Evolutionary conservation across 2,329 filamentous ascomycete genomes (phyloP), one percentile per base, ranked within the genome.

Genomic region (Dendrostoma leiphaemia): DNA sequence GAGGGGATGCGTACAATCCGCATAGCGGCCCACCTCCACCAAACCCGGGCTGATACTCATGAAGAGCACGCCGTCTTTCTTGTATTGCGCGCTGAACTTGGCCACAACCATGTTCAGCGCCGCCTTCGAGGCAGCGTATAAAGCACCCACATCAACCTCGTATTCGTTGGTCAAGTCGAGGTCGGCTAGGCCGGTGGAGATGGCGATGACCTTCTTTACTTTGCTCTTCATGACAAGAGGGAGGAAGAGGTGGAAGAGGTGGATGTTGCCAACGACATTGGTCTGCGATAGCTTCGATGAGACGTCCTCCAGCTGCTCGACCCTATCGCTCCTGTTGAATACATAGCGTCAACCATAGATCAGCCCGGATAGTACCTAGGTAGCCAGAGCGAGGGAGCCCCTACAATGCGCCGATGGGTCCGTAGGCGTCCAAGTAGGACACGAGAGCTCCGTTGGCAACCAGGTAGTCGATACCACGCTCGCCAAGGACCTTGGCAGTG

Each of bases 191-290:
- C 79, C 81, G 0, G 64, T 75, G 6, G 76, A 73, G 5, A 85
- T 72, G 21, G 71, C 61, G 24, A 81, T 72, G n/a, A 83, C 69
- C 62, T 85, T 85, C 64, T 84, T 85, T 12, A 57, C 62, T 1
- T 65, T 61, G 4, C 82, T 75, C 43, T 79, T 75, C 1, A 71
- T 65, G 29, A 86, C 66, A 0, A 84, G 70, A 0, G 83, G 81
- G 1, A 80, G 43, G 62, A 81, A 83, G 1, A 75, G 60, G 59
- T 79, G 79, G 64, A 80, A 75, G 0, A 82, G 70, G 57, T 83
- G 73, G 51, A 84, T 67, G 47, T 78, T 74, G 38, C 73, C 79
- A 8, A 81, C 37, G 6, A 79, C 75, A 54, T 85, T 85, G 59
- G 71, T 68, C 2, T 75, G 64, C 58, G 79, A 74, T 2, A 57